Evolutionary conservation across 805 yeast species (phyloP).

Genomic region (Candida nonsorbophila): DNA sequence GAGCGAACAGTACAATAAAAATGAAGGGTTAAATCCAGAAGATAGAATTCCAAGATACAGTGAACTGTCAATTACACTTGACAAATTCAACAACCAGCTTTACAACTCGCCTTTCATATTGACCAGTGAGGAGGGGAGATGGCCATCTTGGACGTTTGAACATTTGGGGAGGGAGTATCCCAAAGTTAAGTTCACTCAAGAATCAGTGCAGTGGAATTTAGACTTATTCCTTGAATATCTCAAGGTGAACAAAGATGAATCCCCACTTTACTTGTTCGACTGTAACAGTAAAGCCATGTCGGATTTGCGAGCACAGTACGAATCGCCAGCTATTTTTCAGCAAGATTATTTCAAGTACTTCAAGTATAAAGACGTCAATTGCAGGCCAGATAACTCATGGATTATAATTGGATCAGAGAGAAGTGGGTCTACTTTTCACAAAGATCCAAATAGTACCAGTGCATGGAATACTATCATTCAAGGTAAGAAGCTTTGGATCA

Average conservation of each 20-base stretch:
- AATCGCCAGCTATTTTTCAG: constrained; percentile 48
- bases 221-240: constrained; percentile 58
- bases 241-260: constrained; percentile 63
- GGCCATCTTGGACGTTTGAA: constrained; percentile 64
- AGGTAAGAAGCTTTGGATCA: constrained; percentile 81
- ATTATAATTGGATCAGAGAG: constrained; percentile 76
- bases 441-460: constrained; percentile 85
- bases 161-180: constrained; percentile 51
- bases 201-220: constrained; percentile 77
- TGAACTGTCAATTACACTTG: constrained; percentile 38
- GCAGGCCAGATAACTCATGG: constrained; percentile 93
- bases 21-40: constrained; percentile 12
- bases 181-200: constrained; percentile 68
- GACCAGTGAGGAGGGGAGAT: constrained; percentile 31
- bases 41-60: constrained; percentile 50
- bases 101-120: constrained; percentile 63
- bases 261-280: constrained; percentile 82
- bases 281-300: constrained; percentile 68
- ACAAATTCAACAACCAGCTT: constrained; percentile 42
- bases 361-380: constrained; percentile 18
- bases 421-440: constrained; percentile 87
- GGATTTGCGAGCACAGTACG: constrained; percentile 48
- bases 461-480: constrained; percentile 84
- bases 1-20: constrained; percentile 36
- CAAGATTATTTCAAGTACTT: constrained; percentile 58